Evolutionary conservation across 2,329 filamentous ascomycete species (phyloP), one percentile per base, ranked within the genome.

Genomic region (Magnaporthales sp.): DNA sequence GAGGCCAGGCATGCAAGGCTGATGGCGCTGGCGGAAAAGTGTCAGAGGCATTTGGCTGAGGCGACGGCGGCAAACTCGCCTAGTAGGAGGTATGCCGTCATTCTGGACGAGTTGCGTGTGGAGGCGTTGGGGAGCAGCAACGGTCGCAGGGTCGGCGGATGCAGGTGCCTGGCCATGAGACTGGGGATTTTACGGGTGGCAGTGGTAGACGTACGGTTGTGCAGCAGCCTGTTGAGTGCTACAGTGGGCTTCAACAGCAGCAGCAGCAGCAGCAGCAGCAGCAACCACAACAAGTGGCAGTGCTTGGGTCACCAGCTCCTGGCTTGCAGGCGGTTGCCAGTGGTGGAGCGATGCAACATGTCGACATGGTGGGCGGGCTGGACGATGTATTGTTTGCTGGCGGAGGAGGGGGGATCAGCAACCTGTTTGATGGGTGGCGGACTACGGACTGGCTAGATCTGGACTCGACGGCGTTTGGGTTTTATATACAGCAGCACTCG

Each of bases 91-190:
- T 86, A 86, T 68, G 80, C 78, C 61, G 75, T 85, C 8, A 83
- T 86, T 1, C 76, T 86, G 0, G 81, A 85, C 63, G 82, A 85
- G 68, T 72, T 86, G 10, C 74, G 80, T 75, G 75, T 0, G 71
- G 78, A 81, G 1, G 54, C 54, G 6, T 10, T 58, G 54, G 22
- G 54, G 6, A 58, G 54, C 54, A 58, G 54, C 54, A 58, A 24
- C 54, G 54, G 24, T 13, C 2, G 3, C 54, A 58, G 9, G n/a
- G 24, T 26, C n/a, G 54, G 22, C 54, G 54, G 4, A 4, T 11
- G n/a, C n/a, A 26, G 24, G 4, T 3, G 54, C 27, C 24, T 26
- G 54, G 24, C 11, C 11, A 26, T 7, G 54, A 24, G 11, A 11
- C 7, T 26, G 24, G 6, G 22, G 54, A 19, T 15, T 15, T 10